Conservation (phyloP, 139 green algal genomes). For the Chlamydomonas asymmetrica region DNA sequence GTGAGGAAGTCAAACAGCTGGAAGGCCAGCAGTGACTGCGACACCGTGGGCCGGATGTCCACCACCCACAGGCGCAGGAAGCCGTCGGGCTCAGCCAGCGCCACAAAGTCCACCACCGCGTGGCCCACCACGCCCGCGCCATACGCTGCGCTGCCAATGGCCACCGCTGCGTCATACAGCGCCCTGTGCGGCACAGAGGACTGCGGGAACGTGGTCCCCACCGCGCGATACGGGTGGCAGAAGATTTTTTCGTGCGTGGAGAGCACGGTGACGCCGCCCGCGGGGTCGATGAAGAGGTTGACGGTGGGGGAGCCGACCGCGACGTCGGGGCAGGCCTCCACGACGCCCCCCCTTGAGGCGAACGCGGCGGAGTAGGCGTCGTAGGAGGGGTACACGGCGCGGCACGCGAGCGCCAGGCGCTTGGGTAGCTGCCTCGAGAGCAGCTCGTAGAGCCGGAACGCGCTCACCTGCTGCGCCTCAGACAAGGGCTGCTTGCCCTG, state of each 20-base stretch:
- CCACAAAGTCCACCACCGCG: constrained; percentile 63
- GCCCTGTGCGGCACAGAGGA: constrained; percentile 54
- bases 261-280: constrained; percentile 46
- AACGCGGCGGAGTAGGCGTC: constrained; percentile 39
- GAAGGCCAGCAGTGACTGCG: constrained; percentile 53
- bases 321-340: constrained; percentile 58
- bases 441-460: constrained; percentile 41
- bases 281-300: constrained; percentile 68
- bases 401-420: constrained; percentile 22
- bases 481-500: constrained; percentile 21
- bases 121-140: constrained; percentile 54
- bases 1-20: constrained; percentile 69
- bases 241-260: constrained; percentile 74
- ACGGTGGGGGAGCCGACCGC: constrained; percentile 55
- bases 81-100: constrained; percentile 32
- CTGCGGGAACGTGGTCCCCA: constrained; percentile 69
- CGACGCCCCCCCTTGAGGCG: constrained; percentile 43
- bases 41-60: constrained; percentile 41
- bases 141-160: constrained; percentile 34
- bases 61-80: constrained; percentile 39
- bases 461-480: constrained; percentile 33
- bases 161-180: constrained; percentile 50
- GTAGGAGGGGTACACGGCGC: constrained; percentile 46
- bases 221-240: constrained; percentile 46
- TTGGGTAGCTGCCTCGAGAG: constrained; percentile 40